These are phyloP conservation scores for Rhynchosporium agropyri DNA, from an alignment of 2,329 filamentous ascomycete genomes.

Conservation along the genomic window DNA sequence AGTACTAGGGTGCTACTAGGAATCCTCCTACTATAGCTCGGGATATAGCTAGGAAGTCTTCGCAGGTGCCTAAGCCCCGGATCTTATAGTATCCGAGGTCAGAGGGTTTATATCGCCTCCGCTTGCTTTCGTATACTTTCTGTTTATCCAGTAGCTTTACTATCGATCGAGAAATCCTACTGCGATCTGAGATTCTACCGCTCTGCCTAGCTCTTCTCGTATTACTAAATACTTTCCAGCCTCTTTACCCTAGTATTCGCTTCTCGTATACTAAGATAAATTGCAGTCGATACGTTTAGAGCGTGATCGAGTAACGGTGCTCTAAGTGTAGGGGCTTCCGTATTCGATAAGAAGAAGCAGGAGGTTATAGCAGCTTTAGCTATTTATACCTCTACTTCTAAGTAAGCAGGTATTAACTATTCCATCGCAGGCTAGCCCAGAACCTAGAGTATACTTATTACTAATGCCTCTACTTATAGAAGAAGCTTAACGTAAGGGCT, in stretches of 20 bases:
- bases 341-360: too few species aligned
- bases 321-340: too few species aligned
- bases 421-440: background rate
- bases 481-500: background rate
- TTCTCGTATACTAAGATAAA: background rate
- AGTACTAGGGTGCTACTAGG: background rate
- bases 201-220: background rate
- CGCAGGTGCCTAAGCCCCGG: slow-evolving; percentile 3
- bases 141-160: background rate
- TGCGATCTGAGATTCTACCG: background rate
- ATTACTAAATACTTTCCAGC: background rate
- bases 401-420: background rate
- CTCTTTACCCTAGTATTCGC: background rate
- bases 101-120: background rate
- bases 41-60: background rate
- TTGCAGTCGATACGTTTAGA: too few species aligned
- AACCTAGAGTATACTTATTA: background rate
- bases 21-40: background rate
- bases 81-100: background rate
- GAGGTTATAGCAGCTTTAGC: too few species aligned
- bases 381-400: background rate
- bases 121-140: background rate
- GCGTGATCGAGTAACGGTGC: too few species aligned
- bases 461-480: background rate
- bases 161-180: background rate